Percentiles rank a stretch among this genome's conserved stretches.
These are phyloP conservation scores for Wickerhamiella allomyrinae DNA, from an alignment of 805 yeast genomes.

Conservation along the genomic window DNA sequence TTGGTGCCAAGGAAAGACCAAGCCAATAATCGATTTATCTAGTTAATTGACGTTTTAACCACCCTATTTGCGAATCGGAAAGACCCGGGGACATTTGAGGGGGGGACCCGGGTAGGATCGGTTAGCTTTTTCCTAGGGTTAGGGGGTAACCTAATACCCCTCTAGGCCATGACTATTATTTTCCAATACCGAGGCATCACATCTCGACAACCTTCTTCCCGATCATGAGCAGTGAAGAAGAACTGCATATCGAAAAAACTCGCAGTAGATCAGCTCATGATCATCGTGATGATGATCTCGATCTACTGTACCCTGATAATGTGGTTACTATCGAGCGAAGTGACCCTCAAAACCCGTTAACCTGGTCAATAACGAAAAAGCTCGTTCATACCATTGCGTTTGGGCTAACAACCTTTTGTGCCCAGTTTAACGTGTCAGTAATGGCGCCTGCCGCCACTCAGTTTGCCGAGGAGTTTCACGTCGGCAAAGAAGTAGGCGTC, in stretches of 20 bases:
- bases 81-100: too few species aligned
- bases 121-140: too few species aligned
- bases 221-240: background rate
- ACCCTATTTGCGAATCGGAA: too few species aligned
- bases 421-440: slow-evolving; percentile 40
- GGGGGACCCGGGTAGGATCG: too few species aligned
- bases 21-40: too few species aligned
- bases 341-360: slow-evolving; percentile 29
- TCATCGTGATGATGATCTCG: background rate
- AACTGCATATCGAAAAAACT: background rate
- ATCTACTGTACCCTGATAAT: background rate
- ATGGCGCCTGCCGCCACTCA: slow-evolving; percentile 37
- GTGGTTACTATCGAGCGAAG: background rate
- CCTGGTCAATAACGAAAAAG: slow-evolving; percentile 38
- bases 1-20: too few species aligned
- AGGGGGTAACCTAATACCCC: too few species aligned
- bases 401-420: slow-evolving; percentile 36
- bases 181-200: too few species aligned
- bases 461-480: slow-evolving; percentile 34
- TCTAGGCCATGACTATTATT: background rate
- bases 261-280: background rate
- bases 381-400: slow-evolving; percentile 27
- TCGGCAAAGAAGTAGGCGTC: slow-evolving; percentile 32
- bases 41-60: too few species aligned
- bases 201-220: background rate